phyloP scores from a whole-genome alignment of 345 rosid species.

The Eucalyptus erythrocorys region DNA sequence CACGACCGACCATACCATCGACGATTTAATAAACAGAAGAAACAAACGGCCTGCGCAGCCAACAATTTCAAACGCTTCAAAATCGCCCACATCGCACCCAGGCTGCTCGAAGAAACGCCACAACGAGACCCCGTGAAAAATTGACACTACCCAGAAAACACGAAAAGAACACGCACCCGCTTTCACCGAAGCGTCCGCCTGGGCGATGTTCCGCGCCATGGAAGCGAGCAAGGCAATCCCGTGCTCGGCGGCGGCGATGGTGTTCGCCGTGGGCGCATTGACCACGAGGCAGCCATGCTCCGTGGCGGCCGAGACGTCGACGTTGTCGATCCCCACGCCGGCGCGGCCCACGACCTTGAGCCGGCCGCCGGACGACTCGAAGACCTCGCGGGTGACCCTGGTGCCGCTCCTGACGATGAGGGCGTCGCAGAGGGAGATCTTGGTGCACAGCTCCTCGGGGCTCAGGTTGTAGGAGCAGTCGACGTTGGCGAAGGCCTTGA shows the following conservation, averaged over 20 bases:
- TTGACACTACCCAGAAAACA: background rate
- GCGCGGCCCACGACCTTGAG: constrained; percentile 35
- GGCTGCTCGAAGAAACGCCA: background rate
- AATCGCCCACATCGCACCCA: background rate
- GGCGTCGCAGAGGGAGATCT: constrained; percentile 30
- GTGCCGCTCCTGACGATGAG: constrained; percentile 33
- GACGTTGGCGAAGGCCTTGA: constrained; percentile 21
- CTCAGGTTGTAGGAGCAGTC: constrained; percentile 27
- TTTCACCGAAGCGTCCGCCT: constrained; percentile 36
- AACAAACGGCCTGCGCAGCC: background rate
- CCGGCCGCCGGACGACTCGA: constrained; percentile 24
- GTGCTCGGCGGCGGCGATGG: constrained; percentile 37
- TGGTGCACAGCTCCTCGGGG: constrained; percentile 20
- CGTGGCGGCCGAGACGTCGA: constrained; percentile 32
- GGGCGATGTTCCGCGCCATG: constrained; percentile 30
- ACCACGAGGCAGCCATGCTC: constrained; percentile 37
- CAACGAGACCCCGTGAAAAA: background rate
- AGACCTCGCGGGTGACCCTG: constrained; percentile 25
- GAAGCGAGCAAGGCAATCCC: constrained; percentile 26
- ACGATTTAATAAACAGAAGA: background rate
- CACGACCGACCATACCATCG: background rate
- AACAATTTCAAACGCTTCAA: background rate
- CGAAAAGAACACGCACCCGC: constrained; percentile 14
- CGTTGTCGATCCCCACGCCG: constrained; percentile 40
- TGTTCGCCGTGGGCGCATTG: constrained; percentile 36